Evolutionary conservation across 208 protist species (phyloP), one percentile per base, ranked within the genome.

Genomic region (Leishmania mexicana): DNA sequence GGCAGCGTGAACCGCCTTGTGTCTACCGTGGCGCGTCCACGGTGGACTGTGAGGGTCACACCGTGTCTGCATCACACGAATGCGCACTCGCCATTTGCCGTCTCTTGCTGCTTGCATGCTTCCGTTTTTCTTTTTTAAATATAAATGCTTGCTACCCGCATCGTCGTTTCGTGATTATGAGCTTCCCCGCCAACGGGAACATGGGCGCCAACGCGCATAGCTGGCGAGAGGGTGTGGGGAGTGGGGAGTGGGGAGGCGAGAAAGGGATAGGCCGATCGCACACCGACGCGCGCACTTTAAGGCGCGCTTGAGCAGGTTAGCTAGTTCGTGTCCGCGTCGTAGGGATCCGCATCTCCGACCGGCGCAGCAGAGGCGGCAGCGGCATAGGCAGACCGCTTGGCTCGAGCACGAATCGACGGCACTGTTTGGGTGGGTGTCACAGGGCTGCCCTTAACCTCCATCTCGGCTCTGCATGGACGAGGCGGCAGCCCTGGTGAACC

Each of bases 351-450:
- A 4, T 40, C 62, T 31, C 31, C 62, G 62, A 38, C 72, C 21
- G 49, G 28, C 21, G 28, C 72, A 17, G 68, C 35, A 13, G 78
- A 35, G 11, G 47, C 49, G 17, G 57, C 38, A 7, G 10, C 31
- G 31, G 31, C 31, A 40, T 68, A 68, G 7, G 67, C 67, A n/a
- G 67, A 35, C 15, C 10, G 58, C 8, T 38, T 38, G 47, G 51
- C 13, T 57, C 74, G 80, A 4, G 21, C 80, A 21, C 79, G 73
- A 64, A 83, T 83, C n/a, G 79, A 83, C 21, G 79, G 73, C 60
- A 83, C 73, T 35, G 62, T 35, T 68, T 64, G 40, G 40, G 75
- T 31, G 5, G 80, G 62, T 35, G 31, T 57, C 5, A 15, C 60
- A 60, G 54, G 38, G 53, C 51, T 62, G 57, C 49, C 49, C 10